Base-by-base conservation (phyloP, 2,329 filamentous ascomycete genomes). In the Ophiostoma himal-ulmi region DNA sequence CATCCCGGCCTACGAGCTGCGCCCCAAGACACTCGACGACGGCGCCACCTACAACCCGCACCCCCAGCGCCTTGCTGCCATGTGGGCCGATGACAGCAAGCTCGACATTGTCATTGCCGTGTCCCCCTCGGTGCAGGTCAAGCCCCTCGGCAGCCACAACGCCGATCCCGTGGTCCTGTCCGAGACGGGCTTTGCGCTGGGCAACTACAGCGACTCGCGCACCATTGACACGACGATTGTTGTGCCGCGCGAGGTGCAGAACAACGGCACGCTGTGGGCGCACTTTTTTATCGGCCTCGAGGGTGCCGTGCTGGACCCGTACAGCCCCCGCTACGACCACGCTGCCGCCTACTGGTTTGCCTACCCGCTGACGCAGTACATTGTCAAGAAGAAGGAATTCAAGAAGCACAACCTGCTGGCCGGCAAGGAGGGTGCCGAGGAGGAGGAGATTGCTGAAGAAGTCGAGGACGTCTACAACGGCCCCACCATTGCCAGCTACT, bases 251-350 rank as follows among this genome's bases (percentile, higher is more conserved):
- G 84, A 87, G 60, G 93, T 96, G 0, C 94, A 97, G 83, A 86
- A 93, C 75, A 98, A 98, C 78, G 93, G 92, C 44, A 97, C 94
- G 0, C 85, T 99, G 11, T 97, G 92, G 89, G 94, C 92, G 2
- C 95, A 99, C 79, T 96, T 98, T 80, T 97, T 93, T 76, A 83
- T 98, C 72, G 92, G 88, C 13, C 86, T 96, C 74, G 82, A 88
- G 11, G 94, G 94, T 69, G 86, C 87, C 71, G 84, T 86, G 70
- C 82, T 97, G 41, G 94, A 98, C 76, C 94, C 94, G 2, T 85
- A 85, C 11, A 85, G 87, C 70, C 82, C 88, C 0, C 84, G 84
- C 71, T 99, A 92, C 78, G 91, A 96, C 78, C 82, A 88, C 0
- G 84, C 85, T 10, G 90, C 87, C 72, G 94, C 95, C 2, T 93